Evolutionary conservation across 2,329 filamentous ascomycete species (phyloP), one percentile per base, ranked within the genome.

Genomic region (Beauveria bassiana): DNA sequence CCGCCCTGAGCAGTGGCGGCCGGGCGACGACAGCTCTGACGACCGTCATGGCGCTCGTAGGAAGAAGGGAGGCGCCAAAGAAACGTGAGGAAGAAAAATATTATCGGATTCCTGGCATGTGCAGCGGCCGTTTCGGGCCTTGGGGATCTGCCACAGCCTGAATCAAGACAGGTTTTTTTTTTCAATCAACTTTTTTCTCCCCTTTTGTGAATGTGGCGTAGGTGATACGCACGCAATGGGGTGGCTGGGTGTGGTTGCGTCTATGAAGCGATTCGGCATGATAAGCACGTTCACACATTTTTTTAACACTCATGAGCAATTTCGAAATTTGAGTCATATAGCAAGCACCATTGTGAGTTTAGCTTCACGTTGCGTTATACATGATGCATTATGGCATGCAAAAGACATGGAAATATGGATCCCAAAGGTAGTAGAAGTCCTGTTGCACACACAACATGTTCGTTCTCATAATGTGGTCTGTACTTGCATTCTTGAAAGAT

Each of bases 1-100:
- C 54, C 76, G 78, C 42, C 77, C 77, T 0, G 77, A 78, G 62
- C 75, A 77, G 63, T 78, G 75, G 74, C 72, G 68, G 42, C 76
- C 76, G 1, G 75, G 76, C 3, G 76, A 77, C 40, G 73, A 77
- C 26, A 66, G 68, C n/a, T 54, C 63, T 7, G 73, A 74, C 26
- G 67, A 65, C 1, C 68, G 72, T 62, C 51, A 66, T 5, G 20
- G n/a, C 34, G 66, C 52, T 7, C 60, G 55, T 14, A 59, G 34
- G 43, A 62, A 62, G 31, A 54, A 46, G 51, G 20, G 50, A 5
- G 7, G 18, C 26, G 49, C 49, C 28, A 51, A 51, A 40, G 40
- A 59, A 24, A 49, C 43, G 20, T 49, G 20, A 46, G 24, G 10
- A 20, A 51, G 31, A 10, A 51, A 3, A 51, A 22, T 22, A 38